Base-by-base conservation (phyloP, 1,139 yeast genomes). In the Candida freyschussii region DNA sequence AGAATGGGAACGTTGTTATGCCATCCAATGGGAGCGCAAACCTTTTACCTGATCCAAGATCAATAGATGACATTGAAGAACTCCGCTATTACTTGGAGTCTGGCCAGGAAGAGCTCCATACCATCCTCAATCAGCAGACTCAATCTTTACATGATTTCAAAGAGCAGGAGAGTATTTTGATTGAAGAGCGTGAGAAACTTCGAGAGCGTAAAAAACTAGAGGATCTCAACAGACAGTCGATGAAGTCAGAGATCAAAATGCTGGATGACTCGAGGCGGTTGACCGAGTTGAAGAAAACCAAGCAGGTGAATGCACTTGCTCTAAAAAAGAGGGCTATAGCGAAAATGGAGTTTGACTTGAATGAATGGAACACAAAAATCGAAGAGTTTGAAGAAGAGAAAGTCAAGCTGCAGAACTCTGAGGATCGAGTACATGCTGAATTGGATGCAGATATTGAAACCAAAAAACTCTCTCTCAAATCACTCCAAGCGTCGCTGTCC, bases 51-150 rank as follows among this genome's bases (percentile, higher is more conserved):
- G 53, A 47, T 27, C 51, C 52, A 21, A 42, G 30, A 26, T 40
- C 47, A 4, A 45, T 50, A 13, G 50, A 47, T 8, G 72, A 72
- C 33, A 67, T 72, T 24, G 75, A 69, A 40, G 70, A 71, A 24
- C 51, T 73, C 25, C 67, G 74, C 30, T 62, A 62, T 31, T 61
- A 67, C 31, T 59, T 74, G 14, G 78, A 72, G 44, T 51, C 61
- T 5, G 67, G 70, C 0, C 72, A 72, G 41, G 67, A 62, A 15
- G 78, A 74, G 30, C 62, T 71, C 11, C 59, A 63, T 27, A 63
- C 63, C 4, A 53, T 69, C 7, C 45, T 65, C 33, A 59, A 56
- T 11, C 68, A 68, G 34, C 63, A 63, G 26, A 49, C 55, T 11
- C 64, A 59, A 24, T 53, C 60, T 0, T 64, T 63, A 21, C 34